Evolutionary conservation across 371 early-diverging fungal species (phyloP).

Genomic region (Lichtheimia hyalospora): DNA sequence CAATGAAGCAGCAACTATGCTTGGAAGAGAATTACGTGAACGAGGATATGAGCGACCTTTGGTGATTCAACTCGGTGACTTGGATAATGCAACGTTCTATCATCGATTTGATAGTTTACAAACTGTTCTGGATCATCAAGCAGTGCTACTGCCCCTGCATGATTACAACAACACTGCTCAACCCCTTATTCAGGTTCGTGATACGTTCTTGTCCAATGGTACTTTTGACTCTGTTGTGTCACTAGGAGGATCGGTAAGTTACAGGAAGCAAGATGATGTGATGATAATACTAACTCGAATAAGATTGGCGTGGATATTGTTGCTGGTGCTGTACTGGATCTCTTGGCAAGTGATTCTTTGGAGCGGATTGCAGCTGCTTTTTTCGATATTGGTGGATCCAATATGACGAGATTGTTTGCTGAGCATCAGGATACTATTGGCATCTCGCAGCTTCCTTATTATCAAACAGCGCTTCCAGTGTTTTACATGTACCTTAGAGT

Average conservation of each 20-base stretch:
- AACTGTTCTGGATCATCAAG: slow-evolving; percentile 3
- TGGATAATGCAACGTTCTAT: slow-evolving; percentile 9
- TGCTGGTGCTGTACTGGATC: slow-evolving; percentile 23
- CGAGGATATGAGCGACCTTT: slow-evolving; percentile 16
- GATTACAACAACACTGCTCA: slow-evolving; percentile 21
- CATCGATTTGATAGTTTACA: slow-evolving; percentile 5
- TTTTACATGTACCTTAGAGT: slow-evolving; percentile 47
- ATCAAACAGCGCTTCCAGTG: slow-evolving; percentile 50
- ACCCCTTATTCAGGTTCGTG: slow-evolving; percentile 17
- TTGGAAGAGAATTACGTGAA: slow-evolving; percentile 36
- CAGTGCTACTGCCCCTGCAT: slow-evolving; percentile 5
- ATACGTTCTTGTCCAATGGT: slow-evolving; percentile 10
- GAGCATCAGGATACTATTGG: slow-evolving; percentile 29
- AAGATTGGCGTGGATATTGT: slow-evolving; percentile 23
- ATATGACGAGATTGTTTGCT: slow-evolving; percentile 27
- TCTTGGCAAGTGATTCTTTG: slow-evolving; percentile 11
- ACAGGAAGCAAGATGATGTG: background rate
- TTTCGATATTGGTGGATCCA: slow-evolving; percentile 24
- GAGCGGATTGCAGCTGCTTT: slow-evolving; percentile 29
- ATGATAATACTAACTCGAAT: background rate
- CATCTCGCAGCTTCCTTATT: slow-evolving; percentile 48
- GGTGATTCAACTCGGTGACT: slow-evolving; percentile 11
- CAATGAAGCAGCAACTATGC: slow-evolving; percentile 29
- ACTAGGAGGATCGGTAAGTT: slow-evolving; percentile 26
- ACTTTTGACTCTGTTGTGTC: slow-evolving; percentile 30